Base-by-base conservation (phyloP, 345 rosid species). In the Excoecaria cochinchinensis region DNA sequence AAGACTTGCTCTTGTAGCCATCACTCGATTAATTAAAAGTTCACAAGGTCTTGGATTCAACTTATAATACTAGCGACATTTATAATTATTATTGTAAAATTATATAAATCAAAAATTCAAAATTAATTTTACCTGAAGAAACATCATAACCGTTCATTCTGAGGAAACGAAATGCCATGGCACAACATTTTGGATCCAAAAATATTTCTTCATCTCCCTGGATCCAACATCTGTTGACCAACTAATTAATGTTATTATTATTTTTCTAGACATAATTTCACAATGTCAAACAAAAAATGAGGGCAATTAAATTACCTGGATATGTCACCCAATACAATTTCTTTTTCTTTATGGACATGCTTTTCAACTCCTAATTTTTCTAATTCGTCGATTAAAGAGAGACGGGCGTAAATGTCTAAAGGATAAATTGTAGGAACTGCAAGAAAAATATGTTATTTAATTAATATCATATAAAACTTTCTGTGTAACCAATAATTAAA, bases 171-270 rank as follows among this genome's bases (percentile, higher is more conserved):
- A 72, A 72, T 24, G 40, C 68, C 48, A 72, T 46, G 40, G 67
- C 75, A 72, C 53, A 59, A 17, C 68, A 72, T 5, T 16, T 14
- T 8, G 65, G 57, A 6, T 72, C 75, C 7, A 17, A 46, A 50
- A 72, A 72, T 72, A 72, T 46, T 24, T 72, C 67, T 21, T 72
- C 58, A 72, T n/a, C 38, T 14, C 75, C 57, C 14, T 60, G 22
- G 14, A 60, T 16, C 75, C 75, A 72, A n/a, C 15, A 46, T 72
- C 75, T 24, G 53, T 46, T 13, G 25, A 48, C 40, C 40, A 63
- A 56, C 13, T 5, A 61, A 31, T 36, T 31, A 60, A 36, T 61
- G 64, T 60, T n/a, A 60, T 8, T 60, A 5, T 60, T 16, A 60
- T 8, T 60, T 22, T 60, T 16, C 1, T 3, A 50, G 0, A 50